phyloP scores from a whole-genome alignment of 2,329 filamentous ascomycete species.

The Ophiostoma australiae region DNA sequence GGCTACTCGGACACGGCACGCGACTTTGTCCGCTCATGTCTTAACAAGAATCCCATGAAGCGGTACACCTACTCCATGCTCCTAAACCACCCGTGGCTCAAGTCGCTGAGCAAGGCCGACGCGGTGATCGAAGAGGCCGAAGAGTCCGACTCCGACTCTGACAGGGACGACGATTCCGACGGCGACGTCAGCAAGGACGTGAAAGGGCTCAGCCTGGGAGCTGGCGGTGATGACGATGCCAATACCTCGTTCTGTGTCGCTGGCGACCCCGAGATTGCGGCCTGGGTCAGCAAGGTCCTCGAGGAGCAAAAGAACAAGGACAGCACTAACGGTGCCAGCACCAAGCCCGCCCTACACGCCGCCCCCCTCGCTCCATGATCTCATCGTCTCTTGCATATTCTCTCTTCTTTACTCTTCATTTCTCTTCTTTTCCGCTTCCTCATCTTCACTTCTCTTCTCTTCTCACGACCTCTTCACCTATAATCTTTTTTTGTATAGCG shows the following conservation, averaged over 20 bases:
- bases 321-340: constrained; percentile 35
- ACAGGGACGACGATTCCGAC: constrained; percentile 34
- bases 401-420: neutral
- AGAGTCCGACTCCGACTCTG: constrained; percentile 33
- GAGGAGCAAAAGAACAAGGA: constrained; percentile 51
- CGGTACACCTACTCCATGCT: constrained; percentile 93
- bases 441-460: neutral
- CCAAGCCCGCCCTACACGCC: constrained; percentile 79
- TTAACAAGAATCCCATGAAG: constrained; percentile 87
- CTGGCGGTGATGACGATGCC: constrained; percentile 18
- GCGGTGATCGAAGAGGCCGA: constrained; percentile 37
- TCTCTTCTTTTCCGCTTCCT: constrained; percentile 17
- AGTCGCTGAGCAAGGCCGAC: constrained; percentile 33
- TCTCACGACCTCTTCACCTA: neutral
- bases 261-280: constrained; percentile 75
- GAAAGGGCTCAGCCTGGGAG: constrained; percentile 37
- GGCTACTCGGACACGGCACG: constrained; percentile 74
- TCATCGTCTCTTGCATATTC: neutral
- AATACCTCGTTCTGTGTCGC: constrained; percentile 38
- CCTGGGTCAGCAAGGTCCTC: constrained; percentile 73
- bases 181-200: constrained; percentile 33
- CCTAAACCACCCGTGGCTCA: constrained; percentile 83
- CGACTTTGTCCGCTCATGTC: constrained; percentile 81
- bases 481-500: neutral
- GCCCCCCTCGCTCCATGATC: constrained; percentile 64